Conservation (phyloP, 2,329 filamentous ascomycete species). For the Gnomoniopsis smithogilvyi region DNA sequence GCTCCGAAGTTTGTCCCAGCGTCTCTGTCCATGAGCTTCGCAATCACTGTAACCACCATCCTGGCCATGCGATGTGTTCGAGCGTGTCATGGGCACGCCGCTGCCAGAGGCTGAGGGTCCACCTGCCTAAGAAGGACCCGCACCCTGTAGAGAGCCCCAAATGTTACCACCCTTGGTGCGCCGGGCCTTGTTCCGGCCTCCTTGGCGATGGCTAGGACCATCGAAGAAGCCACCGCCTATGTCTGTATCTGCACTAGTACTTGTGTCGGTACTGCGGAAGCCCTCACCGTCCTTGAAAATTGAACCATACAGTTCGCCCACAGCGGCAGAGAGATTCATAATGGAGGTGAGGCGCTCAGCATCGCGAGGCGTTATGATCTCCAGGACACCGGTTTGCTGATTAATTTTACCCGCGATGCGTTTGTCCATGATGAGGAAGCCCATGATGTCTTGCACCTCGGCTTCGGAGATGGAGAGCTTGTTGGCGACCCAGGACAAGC, state of each 20-base stretch:
- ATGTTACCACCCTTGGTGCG: not conserved
- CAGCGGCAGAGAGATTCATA: constrained; percentile 66
- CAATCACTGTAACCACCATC: not conserved
- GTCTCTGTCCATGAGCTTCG: not conserved
- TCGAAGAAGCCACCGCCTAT: constrained; percentile 10
- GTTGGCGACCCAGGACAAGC: constrained; percentile 79
- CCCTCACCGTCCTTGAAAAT: constrained; percentile 79
- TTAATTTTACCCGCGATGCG: constrained; percentile 87
- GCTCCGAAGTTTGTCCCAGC: not conserved
- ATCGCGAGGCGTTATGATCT: constrained; percentile 73
- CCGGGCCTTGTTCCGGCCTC: not conserved
- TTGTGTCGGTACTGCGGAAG: constrained; percentile 39
- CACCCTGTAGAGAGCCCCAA: not conserved
- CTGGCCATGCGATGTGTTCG: not conserved
- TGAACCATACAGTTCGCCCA: constrained; percentile 65
- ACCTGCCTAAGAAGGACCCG: not conserved
- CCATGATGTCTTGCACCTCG: constrained; percentile 94
- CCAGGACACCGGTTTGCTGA: constrained; percentile 78
- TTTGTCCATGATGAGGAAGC: constrained; percentile 87
- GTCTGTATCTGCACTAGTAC: constrained; percentile 17
- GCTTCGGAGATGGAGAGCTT: constrained; percentile 80
- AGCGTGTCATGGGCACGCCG: not conserved
- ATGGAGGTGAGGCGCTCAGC: constrained; percentile 72
- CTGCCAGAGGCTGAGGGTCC: not conserved
- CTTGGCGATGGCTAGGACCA: not conserved